Evolutionary conservation across 2,329 filamentous ascomycete genomes (phyloP), one percentile per base, ranked within the genome.

Genomic region (Trichophyton rubrum): DNA sequence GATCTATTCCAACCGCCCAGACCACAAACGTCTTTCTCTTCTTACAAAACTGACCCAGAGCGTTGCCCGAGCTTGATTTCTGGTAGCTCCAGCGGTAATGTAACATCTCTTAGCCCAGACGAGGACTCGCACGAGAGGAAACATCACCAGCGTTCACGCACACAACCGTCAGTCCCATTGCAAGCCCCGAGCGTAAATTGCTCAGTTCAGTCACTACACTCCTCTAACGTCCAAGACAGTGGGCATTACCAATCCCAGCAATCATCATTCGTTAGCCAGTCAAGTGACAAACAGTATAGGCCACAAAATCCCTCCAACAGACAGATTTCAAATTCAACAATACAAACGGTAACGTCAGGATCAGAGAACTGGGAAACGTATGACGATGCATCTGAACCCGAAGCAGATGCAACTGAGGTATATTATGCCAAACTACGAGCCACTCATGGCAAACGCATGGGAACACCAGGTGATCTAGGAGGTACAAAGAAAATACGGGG

Each of bases 321-420:
- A 56, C 88, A 92, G 67, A 85, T 87, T 15, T 89, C 86, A 5
- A 85, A 85, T 65, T 86, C 86, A 0, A 77, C 77, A 1, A 75
- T 78, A 22, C 77, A 76, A n/a, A 89, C 87, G 1, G 53, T 80
- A 22, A 80, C 88, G 27, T 90, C 88, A 3, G 89, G 89, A 1
- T 95, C 89, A 2, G 92, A 97, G 74, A 97, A 97, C 72, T 97
- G 92, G 92, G 92, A 97, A 74, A 96, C 91, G 8, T 97, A 93
- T 68, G 91, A 93, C 67, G 89, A 95, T 71, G 84, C 82, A 65
- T 90, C 87, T 0, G 88, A 90, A 67, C 79, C 81, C 0, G 88
- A 92, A 70, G 77, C 78, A 24, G 90, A 96, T 70, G 82, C 82
- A 0, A 85, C 85, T 3, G 89, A 93, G 63, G 80, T 84, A 8